Evolutionary conservation across 148 eudicot genomes (phyloP).

Genomic region (Nepenthes mirabilis): DNA sequence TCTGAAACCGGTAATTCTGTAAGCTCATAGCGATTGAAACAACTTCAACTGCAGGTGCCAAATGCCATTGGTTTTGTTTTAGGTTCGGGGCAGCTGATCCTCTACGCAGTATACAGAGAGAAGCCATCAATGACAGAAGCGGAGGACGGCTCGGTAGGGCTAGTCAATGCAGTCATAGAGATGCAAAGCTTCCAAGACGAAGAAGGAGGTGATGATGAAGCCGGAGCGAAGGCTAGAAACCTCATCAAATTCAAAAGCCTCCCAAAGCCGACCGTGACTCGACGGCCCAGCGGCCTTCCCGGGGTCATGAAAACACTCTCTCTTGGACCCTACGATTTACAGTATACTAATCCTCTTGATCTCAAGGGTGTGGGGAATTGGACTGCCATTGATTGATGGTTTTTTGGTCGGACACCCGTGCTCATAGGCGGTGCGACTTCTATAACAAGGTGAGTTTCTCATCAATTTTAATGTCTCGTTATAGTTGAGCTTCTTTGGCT

Average conservation of each 20-base stretch:
- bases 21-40: not conserved
- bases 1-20: not conserved
- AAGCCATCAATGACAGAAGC: not conserved
- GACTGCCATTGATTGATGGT: not conserved
- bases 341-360: not conserved
- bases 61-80: slow-evolving; percentile 38
- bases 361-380: not conserved
- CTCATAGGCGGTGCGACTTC: no score
- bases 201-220: not conserved
- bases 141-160: not conserved
- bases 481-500: no score
- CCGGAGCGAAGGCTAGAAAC: not conserved
- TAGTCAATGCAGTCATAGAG: not conserved
- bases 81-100: slow-evolving; percentile 37
- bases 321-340: not conserved
- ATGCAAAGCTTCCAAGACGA: not conserved
- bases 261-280: not conserved
- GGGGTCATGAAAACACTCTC: not conserved
- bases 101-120: slow-evolving; percentile 26
- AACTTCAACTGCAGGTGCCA: slow-evolving; percentile 17
- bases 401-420: no score
- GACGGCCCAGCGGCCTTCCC: not conserved
- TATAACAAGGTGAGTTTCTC: no score
- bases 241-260: not conserved
- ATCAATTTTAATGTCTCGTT: no score